Base-by-base conservation (phyloP, 2,329 filamentous ascomycete species). In the Cryphonectria nitschkei region DNA sequence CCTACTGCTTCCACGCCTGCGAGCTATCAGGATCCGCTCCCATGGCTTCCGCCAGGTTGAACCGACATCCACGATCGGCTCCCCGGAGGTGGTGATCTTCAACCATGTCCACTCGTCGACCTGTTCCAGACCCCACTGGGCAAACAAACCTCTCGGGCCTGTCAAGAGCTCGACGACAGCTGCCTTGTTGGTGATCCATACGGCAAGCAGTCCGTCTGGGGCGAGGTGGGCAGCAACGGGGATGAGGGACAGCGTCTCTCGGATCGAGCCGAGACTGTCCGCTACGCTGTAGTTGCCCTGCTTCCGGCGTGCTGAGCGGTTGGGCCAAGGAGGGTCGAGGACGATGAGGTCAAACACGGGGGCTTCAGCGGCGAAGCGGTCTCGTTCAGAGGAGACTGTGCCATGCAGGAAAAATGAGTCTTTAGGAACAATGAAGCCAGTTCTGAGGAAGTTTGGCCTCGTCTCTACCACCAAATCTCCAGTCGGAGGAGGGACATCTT, bases 261-360 rank as follows among this genome's bases (percentile, higher is more conserved):
- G 78, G 68, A 89, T 83, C 65, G 87, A 84, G 16, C 81, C 76
- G 58, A 84, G 79, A 70, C 81, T 81, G 66, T 81, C 76, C 6
- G 84, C 84, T 7, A 84, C 87, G 1, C 76, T 73, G 78, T 89
- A 88, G 74, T 84, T 76, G 76, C 81, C 80, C 65, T 76, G 84
- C 75, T 88, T 89, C 54, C 91, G 85, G 74, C 87, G 86, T 19
- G 89, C 93, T 7, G 92, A 95, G 62, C 90, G 87, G 77, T 94
- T 95, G 0, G 93, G 92, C 93, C 93, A 95, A 0, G 93, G 93
- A 3, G 93, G 93, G 77, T 95, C 93, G 29, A 95, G 81, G 9
- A 94, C 78, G 52, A 95, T 83, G 61, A 95, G 82, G 74, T 92
- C 83, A 78, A 95, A 94, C 8, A 78, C 76, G 29, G 86, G 84